Evolutionary conservation across 2,329 filamentous ascomycete genomes (phyloP), one percentile per base, ranked within the genome.

Genomic region (Ophiostoma sp.): DNA sequence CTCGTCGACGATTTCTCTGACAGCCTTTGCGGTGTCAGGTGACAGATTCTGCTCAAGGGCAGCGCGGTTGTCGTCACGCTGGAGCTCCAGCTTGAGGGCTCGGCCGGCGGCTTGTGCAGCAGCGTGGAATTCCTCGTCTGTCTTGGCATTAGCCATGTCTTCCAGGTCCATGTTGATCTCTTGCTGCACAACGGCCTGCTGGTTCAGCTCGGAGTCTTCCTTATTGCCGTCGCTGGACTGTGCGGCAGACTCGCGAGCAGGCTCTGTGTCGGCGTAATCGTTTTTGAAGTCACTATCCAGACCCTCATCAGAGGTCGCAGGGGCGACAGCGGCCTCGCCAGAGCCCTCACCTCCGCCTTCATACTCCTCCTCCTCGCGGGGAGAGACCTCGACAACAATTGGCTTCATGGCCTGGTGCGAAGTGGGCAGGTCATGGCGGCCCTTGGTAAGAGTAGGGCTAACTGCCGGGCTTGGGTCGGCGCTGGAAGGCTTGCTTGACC

Each of bases 231-330:
- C 78, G 72, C 85, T 80, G 27, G 79, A 83, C 74, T 81, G 80
- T 67, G 78, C 78, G 62, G 89, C 90, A 73, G 93, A 82, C 60
- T 88, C 88, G 73, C 83, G 85, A 57, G 93, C 83, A 35, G 90
- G 89, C 70, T 92, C 87, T 27, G 90, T 84, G 39, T 95, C 90
- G 67, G 89, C 90, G 78, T 92, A 89, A 82, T 82, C n/a, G 6
- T 68, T 48, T 33, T 72, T 72, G 10, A 31, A 17, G 39, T 72
- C 70, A n/a, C 67, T 73, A 20, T 70, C 67, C 11, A 39, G 65
- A 5, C 60, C 60, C 10, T 67, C 52, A 4, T 62, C 60, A 11
- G 66, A 52, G 1, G 35, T 13, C 8, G 62, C 35, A 27, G 33
- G 20, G 8, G 62, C 35, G 10, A 39, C 62, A n/a, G 62, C 35